A percentile compares a stretch with the other conserved stretches of the same genome.
Conservation (phyloP, 805 yeast genomes). For the Starmerella stellata region DNA sequence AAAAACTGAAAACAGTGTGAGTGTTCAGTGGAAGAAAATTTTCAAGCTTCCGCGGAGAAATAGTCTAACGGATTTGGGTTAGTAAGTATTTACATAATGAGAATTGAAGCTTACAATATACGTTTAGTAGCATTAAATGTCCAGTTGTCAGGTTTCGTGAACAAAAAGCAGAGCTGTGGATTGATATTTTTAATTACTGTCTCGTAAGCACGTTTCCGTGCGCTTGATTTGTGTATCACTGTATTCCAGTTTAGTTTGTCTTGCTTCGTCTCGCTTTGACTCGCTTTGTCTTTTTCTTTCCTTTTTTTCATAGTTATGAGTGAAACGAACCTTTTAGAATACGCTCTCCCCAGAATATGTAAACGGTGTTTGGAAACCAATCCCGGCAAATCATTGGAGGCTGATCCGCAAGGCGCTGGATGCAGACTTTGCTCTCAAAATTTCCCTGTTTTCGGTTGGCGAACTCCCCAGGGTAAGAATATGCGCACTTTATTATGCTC, state of each 20-base stretch:
- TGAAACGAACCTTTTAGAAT: neutral
- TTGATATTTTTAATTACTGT: too few relatives aligned
- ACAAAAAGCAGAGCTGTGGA: too few relatives aligned
- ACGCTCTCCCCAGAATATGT: neutral
- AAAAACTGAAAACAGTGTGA: too few relatives aligned
- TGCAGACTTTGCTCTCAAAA: neutral
- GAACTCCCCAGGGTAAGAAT: neutral
- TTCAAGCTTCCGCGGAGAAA: neutral
- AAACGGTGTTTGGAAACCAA: neutral
- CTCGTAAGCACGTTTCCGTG: too few relatives aligned
- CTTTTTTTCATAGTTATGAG: neutral
- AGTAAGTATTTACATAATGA: neutral
- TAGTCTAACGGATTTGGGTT: neutral
- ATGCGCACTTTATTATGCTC: conserved; percentile 35
- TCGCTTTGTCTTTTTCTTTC: too few relatives aligned
- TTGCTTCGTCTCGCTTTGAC: too few relatives aligned
- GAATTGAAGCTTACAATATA: neutral
- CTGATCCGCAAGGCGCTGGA: neutral
- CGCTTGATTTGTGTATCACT: too few relatives aligned
- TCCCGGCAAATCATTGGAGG: neutral
- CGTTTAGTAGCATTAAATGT: neutral
- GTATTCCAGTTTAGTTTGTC: too few relatives aligned
- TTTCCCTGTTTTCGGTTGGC: neutral
- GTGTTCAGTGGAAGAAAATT: neutral
- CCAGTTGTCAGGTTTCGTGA: too few relatives aligned